phyloP scores from a whole-genome alignment of 2,329 filamentous ascomycete genomes.

The Penicillium sp. region DNA sequence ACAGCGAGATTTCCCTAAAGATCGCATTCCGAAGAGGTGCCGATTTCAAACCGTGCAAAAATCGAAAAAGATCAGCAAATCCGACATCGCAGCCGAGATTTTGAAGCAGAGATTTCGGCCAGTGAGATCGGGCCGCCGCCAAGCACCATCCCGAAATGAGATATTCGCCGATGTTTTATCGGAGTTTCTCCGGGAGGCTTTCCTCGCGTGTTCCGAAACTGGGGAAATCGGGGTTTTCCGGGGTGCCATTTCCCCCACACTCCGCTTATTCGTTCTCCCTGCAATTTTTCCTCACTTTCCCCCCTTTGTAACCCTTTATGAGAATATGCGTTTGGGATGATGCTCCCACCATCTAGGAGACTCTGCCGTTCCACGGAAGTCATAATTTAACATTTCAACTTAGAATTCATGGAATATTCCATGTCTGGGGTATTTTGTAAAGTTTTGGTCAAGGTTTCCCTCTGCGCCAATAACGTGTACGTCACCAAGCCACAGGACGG shows the following conservation, averaged over 20 bases:
- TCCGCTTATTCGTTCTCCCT: not conserved
- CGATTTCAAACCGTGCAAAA: not conserved
- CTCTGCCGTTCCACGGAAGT: not conserved
- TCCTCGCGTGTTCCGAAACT: not conserved
- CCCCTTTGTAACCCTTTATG: not conserved
- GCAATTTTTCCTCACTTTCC: not conserved
- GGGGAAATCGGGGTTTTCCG: not conserved
- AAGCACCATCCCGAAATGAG: not conserved
- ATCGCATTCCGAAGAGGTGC: not conserved
- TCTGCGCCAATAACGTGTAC: not conserved
- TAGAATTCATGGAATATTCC: not conserved
- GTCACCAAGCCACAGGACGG: not conserved
- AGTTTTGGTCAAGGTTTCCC: not conserved
- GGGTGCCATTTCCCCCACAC: not conserved
- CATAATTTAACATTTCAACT: not conserved
- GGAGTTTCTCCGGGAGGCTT: not conserved
- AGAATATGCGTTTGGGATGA: not conserved
- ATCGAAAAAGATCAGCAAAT: not conserved
- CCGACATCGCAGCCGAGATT: not conserved
- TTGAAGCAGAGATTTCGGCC: not conserved
- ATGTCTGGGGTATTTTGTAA: not conserved
- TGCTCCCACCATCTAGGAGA: not conserved
- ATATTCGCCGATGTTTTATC: not conserved
- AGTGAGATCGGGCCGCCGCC: not conserved
- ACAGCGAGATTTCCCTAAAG: not conserved